phyloP scores from a whole-genome alignment of 371 early-diverging fungal genomes.

The Actinomucor elegans region DNA sequence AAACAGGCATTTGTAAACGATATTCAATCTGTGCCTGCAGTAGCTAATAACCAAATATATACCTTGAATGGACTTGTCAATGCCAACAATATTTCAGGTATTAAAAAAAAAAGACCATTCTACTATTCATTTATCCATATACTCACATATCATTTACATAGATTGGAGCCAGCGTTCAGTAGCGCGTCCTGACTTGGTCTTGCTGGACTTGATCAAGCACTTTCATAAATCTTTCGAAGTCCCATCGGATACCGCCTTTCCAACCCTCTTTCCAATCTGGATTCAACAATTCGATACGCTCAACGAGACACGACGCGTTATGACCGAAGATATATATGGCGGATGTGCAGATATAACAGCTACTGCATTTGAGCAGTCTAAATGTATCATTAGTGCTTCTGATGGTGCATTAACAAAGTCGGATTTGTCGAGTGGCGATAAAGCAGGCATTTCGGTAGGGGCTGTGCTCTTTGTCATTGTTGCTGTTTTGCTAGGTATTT shows the following conservation, averaged over 20 bases:
- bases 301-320: not conserved
- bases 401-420: not conserved
- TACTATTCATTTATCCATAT: not conserved
- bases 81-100: conserved; percentile 9
- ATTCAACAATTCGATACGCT: not conserved
- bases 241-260: not conserved
- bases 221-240: conserved; percentile 1
- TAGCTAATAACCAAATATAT: conserved; percentile 7
- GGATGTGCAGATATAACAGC: conserved; percentile 2
- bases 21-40: not conserved
- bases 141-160: not conserved
- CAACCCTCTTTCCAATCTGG: conserved; percentile 12
- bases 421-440: conserved; percentile 2
- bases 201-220: conserved; percentile 18
- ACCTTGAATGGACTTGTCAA: conserved; percentile 9
- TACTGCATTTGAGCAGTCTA: conserved; percentile 2
- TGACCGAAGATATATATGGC: conserved; percentile 1
- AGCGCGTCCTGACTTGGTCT: conserved; percentile 43
- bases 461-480: conserved; percentile 16
- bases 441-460: conserved; percentile 35
- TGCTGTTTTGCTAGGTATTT: conserved; percentile 2
- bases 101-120: too few relatives aligned
- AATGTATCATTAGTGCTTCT: not conserved
- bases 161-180: conserved; percentile 41
- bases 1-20: not conserved